Evolutionary conservation across 257 asterid species (phyloP), one percentile per base, ranked within the genome.

Genomic region (Lavandula angustifolia): DNA sequence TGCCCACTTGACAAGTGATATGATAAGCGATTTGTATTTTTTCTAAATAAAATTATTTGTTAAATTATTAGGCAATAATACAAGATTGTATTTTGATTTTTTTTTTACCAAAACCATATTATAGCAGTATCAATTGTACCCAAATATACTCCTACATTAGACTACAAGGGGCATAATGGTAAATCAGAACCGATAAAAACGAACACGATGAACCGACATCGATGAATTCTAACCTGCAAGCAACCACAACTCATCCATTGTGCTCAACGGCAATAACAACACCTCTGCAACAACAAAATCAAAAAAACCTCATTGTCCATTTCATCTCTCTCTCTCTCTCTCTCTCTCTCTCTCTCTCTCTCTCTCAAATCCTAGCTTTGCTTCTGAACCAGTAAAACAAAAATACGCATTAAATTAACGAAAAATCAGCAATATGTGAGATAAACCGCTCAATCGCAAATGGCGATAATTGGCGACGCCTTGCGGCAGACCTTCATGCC

Each of bases 401-500:
- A 51, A 52, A 34, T 2, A 42, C 17, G 3, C 50, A 42, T 5
- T 3, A 42, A 42, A 42, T 1, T 42, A 42, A 14, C 9, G 42
- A 16, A 34, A 47, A 5, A 11, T 5, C 5, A 38, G 51, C 41
- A 59, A 34, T 60, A 59, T 67, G 60, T 66, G 69, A 74, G 50
- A 70, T 62, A 51, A 40, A 50, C 33, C 50, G 10, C 18, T 52
- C 51, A 38, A 56, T 37, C 8, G 38, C 60, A 35, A 55, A 82
- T 82, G 87, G 85, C 79, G 72, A 66, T 86, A 14, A 79, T 88
- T 4, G 83, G 94, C 32, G 96, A 88, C 80, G 96, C 96, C 58
- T 78, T 91, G 60, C 83, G 96, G 74, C 98, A 91, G 84, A 91
- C 96, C 13, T 91, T 91, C 78, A 92, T 89, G 98, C 96, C 95